These are phyloP conservation scores for Euphorbia schlechtendalii DNA, from an alignment of 441 rosid species.

Conservation along the genomic window DNA sequence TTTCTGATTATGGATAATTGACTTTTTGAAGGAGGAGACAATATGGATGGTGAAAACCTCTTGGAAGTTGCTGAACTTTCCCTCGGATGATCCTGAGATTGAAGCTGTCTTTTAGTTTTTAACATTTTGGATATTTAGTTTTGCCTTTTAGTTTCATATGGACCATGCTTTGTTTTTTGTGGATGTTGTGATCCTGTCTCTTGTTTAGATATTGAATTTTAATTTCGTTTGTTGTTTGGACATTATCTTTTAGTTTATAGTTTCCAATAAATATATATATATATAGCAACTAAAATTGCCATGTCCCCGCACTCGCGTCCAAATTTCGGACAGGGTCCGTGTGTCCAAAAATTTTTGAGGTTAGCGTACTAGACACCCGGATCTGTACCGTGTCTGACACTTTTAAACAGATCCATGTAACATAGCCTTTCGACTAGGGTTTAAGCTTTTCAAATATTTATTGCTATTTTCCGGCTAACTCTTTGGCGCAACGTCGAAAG, in stretches of 20 bases:
- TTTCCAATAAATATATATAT: no score
- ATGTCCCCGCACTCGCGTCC: background rate
- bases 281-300: no score
- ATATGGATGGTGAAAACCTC: background rate
- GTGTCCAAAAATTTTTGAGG: background rate
- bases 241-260: no score
- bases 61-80: background rate
- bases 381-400: background rate
- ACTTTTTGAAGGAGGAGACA: background rate
- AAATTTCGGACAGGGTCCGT: background rate
- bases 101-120: background rate
- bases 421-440: no score
- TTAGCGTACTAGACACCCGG: background rate
- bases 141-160: no score
- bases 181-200: background rate
- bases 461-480: no score
- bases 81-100: background rate
- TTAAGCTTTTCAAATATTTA: no score
- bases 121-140: background rate
- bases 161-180: background rate
- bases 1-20: no score
- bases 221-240: no score
- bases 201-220: no score
- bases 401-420: background rate
- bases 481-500: no score